Conservation (phyloP, 2,329 filamentous ascomycete genomes). For the Penicillium sp. region DNA sequence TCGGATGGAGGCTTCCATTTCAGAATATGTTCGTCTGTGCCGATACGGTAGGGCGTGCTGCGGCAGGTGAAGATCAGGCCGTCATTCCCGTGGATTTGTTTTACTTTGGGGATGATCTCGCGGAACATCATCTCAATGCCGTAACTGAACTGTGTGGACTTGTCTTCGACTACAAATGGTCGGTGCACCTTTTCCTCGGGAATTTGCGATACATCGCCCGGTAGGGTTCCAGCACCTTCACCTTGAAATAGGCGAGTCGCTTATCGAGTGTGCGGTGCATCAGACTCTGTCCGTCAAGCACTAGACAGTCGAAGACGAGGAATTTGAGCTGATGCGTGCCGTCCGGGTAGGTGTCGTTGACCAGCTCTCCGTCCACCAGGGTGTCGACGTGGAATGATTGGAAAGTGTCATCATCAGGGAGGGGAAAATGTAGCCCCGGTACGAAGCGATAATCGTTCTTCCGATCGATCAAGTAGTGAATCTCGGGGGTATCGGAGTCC, state of each 20-base stretch:
- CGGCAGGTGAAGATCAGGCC: constrained; percentile 97
- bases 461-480: constrained; percentile 91
- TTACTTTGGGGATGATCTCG: constrained; percentile 72
- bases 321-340: constrained; percentile 70
- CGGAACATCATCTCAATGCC: constrained; percentile 89
- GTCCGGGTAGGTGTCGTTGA: constrained; percentile 69
- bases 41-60: constrained; percentile 76
- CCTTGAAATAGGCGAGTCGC: constrained; percentile 77
- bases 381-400: constrained; percentile 71
- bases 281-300: constrained; percentile 69
- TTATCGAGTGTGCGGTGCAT: constrained; percentile 81
- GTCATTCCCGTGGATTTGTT: constrained; percentile 76
- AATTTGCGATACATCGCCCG: constrained; percentile 68
- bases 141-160: constrained; percentile 84
- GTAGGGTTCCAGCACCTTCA: constrained; percentile 72
- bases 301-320: constrained; percentile 88
- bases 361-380: constrained; percentile 86
- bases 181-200: constrained; percentile 63
- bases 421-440: constrained; percentile 72
- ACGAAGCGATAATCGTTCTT: constrained; percentile 97
- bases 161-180: constrained; percentile 78
- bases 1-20: constrained; percentile 97
- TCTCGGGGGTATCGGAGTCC: constrained; percentile 59
- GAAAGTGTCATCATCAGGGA: constrained; percentile 55
- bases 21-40: constrained; percentile 87